These are phyloP conservation scores for Lantana camara DNA, from an alignment of 257 asterid genomes.

Conservation along the genomic window DNA sequence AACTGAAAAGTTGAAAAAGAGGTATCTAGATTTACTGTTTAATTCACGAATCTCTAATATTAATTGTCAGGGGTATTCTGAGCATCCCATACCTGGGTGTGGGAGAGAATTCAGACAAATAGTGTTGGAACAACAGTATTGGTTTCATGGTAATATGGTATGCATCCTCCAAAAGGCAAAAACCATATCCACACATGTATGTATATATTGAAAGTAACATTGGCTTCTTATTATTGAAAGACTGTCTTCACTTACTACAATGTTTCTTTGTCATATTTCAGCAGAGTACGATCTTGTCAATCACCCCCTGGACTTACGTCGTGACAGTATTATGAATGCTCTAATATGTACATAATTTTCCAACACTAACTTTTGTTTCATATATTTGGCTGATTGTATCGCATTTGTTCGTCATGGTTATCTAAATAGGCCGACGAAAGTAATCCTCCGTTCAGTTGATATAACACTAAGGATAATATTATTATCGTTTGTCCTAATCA, in stretches of 20 bases:
- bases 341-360: no score
- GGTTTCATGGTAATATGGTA: slow-evolving; percentile 1
- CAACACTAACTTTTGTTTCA: no score
- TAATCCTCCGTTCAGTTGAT: no score
- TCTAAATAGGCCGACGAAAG: no score
- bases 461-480: no score
- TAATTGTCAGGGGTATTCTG: not conserved
- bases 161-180: not conserved
- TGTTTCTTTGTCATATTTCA: slow-evolving; percentile 2
- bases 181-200: not conserved
- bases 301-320: no score
- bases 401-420: no score
- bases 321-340: no score
- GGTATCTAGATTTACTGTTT: not conserved
- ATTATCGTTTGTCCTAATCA: no score
- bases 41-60: not conserved
- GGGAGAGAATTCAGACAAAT: not conserved
- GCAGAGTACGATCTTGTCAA: slow-evolving; percentile 14
- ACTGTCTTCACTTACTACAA: not conserved
- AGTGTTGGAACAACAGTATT: not conserved
- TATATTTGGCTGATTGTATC: no score
- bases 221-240: not conserved
- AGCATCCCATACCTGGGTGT: not conserved
- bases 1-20: no score
- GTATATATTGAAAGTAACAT: not conserved